These are phyloP conservation scores for Elongisporangium anandrum DNA, from an alignment of 352 stramenopile genomes.

Conservation along the genomic window DNA sequence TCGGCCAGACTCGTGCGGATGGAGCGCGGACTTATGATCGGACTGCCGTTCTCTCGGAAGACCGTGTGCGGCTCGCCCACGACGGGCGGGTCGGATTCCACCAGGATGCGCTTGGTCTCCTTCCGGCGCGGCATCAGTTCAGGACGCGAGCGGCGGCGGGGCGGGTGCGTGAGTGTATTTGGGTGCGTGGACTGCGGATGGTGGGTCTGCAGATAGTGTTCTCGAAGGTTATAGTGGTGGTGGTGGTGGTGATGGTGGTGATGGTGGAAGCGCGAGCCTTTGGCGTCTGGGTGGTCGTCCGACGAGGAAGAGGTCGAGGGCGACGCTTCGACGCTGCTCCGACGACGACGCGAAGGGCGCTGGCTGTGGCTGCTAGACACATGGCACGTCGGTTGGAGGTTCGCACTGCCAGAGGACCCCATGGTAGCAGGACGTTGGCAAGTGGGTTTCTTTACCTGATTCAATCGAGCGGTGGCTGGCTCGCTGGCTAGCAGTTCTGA, in stretches of 20 bases:
- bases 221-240: conserved; percentile 4
- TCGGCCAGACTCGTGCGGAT: conserved; percentile 65
- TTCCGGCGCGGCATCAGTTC: conserved; percentile 45
- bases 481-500: neutral
- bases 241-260: conserved; percentile 2
- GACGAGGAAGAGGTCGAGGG: neutral
- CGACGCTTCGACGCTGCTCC: neutral
- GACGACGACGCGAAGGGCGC: neutral
- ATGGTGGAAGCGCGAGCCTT: neutral
- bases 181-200: conserved; percentile 4
- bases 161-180: conserved; percentile 11
- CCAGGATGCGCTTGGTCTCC: conserved; percentile 43
- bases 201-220: conserved; percentile 10
- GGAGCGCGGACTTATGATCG: conserved; percentile 63
- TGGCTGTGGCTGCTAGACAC: neutral
- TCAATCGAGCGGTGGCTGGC: neutral
- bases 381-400: neutral
- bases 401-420: neutral
- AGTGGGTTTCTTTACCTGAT: neutral
- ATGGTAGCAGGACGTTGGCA: neutral
- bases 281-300: neutral
- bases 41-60: conserved; percentile 53
- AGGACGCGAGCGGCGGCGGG: conserved; percentile 15
- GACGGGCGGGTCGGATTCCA: conserved; percentile 18
- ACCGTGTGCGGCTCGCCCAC: conserved; percentile 40